Evolutionary conservation across 2,329 filamentous ascomycete species (phyloP), one percentile per base, ranked within the genome.

Genomic region (Leptographium procerum): DNA sequence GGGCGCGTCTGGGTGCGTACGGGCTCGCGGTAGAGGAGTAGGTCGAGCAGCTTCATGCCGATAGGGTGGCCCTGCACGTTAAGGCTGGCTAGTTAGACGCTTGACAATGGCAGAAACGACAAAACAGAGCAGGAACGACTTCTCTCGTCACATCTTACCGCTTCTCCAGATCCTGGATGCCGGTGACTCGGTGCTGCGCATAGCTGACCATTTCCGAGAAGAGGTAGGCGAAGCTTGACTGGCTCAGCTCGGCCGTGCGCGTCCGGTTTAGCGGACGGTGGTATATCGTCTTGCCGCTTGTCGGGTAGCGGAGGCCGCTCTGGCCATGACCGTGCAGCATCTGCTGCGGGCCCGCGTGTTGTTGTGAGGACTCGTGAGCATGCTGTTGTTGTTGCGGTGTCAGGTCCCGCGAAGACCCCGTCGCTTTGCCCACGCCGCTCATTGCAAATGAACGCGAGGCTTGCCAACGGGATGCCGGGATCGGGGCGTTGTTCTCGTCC

Each of bases 141-240:
- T 26, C 3, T 11, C 22, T 10, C 33, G 66, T 9, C 40, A 43
- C 16, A 43, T n/a, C 77, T 58, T 73, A 95, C 90, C 88, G 80
- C 75, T 91, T 89, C 71, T 99, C 94, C 22, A 99, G 77, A 72
- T 97, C 94, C 67, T 92, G 87, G 60, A 99, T 95, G 8, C 90
- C 91, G 64, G 88, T 94, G 57, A 96, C 92, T 62, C 89, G 81
- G 67, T 86, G 82, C 71, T 97, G 94, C 65, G 94, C 92, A 72
- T 97, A 97, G 67, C 85, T 86, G 55, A 99, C 91, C 88, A 97
- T 96, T 76, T 96, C 92, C 61, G 87, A 86, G 70, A 99, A 97
- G 60, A 99, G 79, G 72, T 95, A 97, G 48, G 94, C 92, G 73
- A 99, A 97, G 73, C 89, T 91, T 13, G 94, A 84, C 69, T 95